Evolutionary conservation across 257 asterid species (phyloP), one percentile per base, ranked within the genome.

Genomic region (Cinchona pubescens): DNA sequence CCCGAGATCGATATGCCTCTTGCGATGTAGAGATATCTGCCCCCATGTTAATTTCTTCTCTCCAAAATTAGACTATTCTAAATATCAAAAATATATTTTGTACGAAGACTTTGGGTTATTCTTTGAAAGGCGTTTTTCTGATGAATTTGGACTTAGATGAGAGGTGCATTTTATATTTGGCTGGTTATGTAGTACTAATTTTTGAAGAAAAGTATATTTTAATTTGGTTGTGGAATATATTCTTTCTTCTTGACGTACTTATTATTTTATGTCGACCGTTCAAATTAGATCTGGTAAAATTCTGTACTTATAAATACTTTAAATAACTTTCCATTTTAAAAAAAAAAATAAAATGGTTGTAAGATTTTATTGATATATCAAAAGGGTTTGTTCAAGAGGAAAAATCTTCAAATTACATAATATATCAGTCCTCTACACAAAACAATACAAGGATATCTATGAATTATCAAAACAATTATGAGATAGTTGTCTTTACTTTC

Each of bases 151-250:
- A 32, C 55, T 68, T 64, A 38, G 71, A 48, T 11, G 21, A 18
- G 38, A 35, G 25, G 42, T 48, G 65, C 80, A 55, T 62, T 82
- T 79, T 85, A 85, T 88, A 86, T 40, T 56, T 75, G 77, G 80
- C 46, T 59, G 66, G 27, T 75, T 58, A 62, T 32, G 59, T 79
- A 23, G 1, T n/a, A 38, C 6, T 30, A 46, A 40, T 5, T 8
- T 32, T 43, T 73, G 66, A 76, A 42, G 46, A 43, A 18, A 45
- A 35, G 21, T 32, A 32, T 37, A 48, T 8, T 19, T 32, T 11
- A 9, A 68, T 67, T 73, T 60, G 69, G 35, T 32, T 48, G 18
- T 63, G 76, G 82, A 46, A 45, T 19, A 74, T 69, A 58, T 74
- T 76, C 35, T 61, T 32, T 42, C 62, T 15, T 19, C 38, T 49